Percentiles rank a stretch among this genome's conserved stretches.
phyloP scores from a whole-genome alignment of 768 basidiomycete species.

The Pholiota microspora region DNA sequence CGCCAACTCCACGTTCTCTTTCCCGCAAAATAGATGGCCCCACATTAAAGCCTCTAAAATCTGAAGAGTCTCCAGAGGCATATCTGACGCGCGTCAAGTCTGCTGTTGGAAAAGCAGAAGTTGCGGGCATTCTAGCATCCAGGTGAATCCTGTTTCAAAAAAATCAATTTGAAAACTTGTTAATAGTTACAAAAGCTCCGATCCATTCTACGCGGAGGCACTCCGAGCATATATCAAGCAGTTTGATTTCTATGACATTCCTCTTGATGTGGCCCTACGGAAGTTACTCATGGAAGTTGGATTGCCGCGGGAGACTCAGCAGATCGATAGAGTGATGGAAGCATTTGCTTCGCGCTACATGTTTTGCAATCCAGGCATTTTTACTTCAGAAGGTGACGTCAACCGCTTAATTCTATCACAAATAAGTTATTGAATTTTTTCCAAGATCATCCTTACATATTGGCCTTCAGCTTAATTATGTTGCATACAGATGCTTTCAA shows the following conservation, averaged over 20 bases:
- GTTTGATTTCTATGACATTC: slow-evolving; percentile 78
- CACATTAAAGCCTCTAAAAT: slow-evolving; percentile 48
- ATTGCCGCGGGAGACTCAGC: slow-evolving; percentile 94
- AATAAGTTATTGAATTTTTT: background rate
- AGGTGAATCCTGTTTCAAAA: slow-evolving; percentile 45
- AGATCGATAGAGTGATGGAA: slow-evolving; percentile 97
- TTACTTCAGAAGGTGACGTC: slow-evolving; percentile 65
- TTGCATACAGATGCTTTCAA: slow-evolving; percentile 98
- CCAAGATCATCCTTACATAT: slow-evolving; percentile 91
- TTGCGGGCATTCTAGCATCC: slow-evolving; percentile 78
- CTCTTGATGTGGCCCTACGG: slow-evolving; percentile 90
- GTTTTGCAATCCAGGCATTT: slow-evolving; percentile 79
- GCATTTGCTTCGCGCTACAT: slow-evolving; percentile 87
- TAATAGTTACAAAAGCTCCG: slow-evolving; percentile 46
- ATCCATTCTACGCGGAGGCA: slow-evolving; percentile 66
- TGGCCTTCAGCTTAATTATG: slow-evolving; percentile 98
- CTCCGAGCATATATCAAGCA: slow-evolving; percentile 68
- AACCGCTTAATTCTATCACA: background rate
- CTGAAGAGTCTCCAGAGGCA: slow-evolving; percentile 65
- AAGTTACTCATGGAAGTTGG: slow-evolving; percentile 88
- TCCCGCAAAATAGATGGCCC: slow-evolving; percentile 39
- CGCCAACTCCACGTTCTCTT: slow-evolving; percentile 22
- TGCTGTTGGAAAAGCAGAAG: slow-evolving; percentile 72
- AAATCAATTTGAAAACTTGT: slow-evolving; percentile 3
- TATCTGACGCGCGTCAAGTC: slow-evolving; percentile 67